Conservation (phyloP, 768 basidiomycete genomes). For the Tricholoma saponaceum region DNA sequence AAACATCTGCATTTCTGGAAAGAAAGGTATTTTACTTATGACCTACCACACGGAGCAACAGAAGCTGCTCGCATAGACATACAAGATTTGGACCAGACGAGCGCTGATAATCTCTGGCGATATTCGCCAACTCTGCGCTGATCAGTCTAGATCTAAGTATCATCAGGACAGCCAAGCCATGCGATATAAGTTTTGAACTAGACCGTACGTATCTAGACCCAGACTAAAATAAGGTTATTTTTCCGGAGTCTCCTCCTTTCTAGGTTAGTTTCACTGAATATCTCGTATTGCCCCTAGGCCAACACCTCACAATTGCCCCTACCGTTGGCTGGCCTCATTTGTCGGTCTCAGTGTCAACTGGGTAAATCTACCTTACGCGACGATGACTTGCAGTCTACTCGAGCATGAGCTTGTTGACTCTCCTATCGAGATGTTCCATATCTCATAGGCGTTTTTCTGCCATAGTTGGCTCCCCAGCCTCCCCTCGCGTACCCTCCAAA, state of each 20-base stretch:
- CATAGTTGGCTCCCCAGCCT: no score
- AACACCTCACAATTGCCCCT: not conserved
- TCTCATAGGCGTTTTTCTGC: no score
- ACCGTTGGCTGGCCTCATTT: not conserved
- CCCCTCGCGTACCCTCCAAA: no score
- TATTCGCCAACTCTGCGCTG: not conserved
- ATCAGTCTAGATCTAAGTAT: not conserved
- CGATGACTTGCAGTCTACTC: not conserved
- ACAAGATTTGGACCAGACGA: not conserved
- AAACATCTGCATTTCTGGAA: not conserved
- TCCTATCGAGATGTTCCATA: no score
- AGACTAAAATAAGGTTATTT: not conserved
- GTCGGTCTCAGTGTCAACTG: not conserved
- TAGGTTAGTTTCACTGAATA: not conserved
- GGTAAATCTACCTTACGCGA: not conserved
- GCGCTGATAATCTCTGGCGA: conserved; percentile 1
- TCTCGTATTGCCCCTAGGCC: not conserved
- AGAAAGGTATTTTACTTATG: not conserved
- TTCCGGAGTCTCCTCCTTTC: conserved; percentile 1
- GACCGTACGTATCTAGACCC: not conserved
- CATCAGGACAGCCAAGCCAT: not conserved
- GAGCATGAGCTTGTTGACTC: not conserved
- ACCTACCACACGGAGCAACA: not conserved
- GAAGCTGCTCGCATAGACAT: not conserved
- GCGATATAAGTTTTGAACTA: no score